Percentiles rank a stretch among this genome's conserved stretches.
Conservation (phyloP, 345 rosid genomes). For the Eucalyptus coolabah region DNA sequence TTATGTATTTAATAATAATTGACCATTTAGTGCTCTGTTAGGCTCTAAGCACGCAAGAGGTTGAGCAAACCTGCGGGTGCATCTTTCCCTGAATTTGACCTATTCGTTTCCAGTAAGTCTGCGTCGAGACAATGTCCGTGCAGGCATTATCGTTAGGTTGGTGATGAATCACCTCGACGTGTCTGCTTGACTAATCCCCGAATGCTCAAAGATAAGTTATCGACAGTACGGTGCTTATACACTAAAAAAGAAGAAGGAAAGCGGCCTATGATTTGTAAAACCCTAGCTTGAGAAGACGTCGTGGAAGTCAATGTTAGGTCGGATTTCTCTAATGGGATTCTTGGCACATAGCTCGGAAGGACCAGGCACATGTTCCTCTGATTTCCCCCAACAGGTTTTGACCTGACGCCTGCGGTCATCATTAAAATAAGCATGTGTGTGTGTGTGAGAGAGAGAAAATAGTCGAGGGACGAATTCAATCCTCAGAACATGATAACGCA, state of each 20-base stretch:
- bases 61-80: neutral
- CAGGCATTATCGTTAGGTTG: neutral
- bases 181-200: neutral
- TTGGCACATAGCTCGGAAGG: neutral
- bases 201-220: neutral
- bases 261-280: neutral
- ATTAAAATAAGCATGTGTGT: neutral
- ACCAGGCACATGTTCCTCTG: neutral
- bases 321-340: neutral
- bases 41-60: neutral
- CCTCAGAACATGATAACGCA: neutral
- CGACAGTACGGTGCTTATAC: neutral
- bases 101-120: neutral
- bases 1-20: neutral
- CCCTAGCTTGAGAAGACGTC: neutral
- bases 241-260: neutral
- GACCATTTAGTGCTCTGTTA: no score
- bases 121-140: neutral
- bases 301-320: neutral
- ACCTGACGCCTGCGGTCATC: neutral
- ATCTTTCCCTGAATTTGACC: neutral
- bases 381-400: neutral
- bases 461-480: neutral
- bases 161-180: neutral
- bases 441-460: neutral